Evolutionary conservation across 352 stramenopile genomes (phyloP), one percentile per base, ranked within the genome.

Genomic region (Aphanomyces astaci): DNA sequence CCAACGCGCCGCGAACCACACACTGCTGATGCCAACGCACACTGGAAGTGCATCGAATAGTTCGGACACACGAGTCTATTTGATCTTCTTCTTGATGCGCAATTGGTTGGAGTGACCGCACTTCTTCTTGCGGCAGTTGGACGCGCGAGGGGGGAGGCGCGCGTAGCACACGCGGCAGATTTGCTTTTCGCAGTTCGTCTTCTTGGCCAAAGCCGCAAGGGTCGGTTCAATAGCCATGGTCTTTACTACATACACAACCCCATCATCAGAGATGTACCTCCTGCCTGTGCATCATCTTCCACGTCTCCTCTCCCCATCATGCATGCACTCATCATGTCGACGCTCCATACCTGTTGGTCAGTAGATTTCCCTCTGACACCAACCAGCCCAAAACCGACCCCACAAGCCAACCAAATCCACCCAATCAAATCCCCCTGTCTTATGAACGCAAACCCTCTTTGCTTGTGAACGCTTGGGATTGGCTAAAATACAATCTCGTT

Each of bases 121-220:
- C 93, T 99, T 99, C 91, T 99, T 99, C 96, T 99, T 99, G 77
- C 98, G 93, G 94, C 98, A 99, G 92, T 99, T 99, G 71, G 91
- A 98, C 63, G 98, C 98, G 82, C 96, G 96, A 55, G 96, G 96
- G 46, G 97, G 97, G 60, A 99, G 95, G 90, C 97, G 95, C 71
- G 97, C 97, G 82, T 99, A 99, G 85, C 97, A 99, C 78, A 99
- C 98, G 78, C 97, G 95, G 92, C 97, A 99, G 72, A 99, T 97
- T 82, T 97, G 90, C 94, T 99, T 99, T 75, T 99, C 97, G 74
- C 91, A 98, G 90, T 99, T 99, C 81, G 93, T 99, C 88, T 98
- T 98, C 87, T 98, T 98, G 75, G 97, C 97, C 59, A 99, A 84
- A 60, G 98, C 88, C 48, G 96, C 94, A 69, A 99, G 89, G 60